Evolutionary conservation across 345 rosid genomes (phyloP), one percentile per base, ranked within the genome.

Genomic region (Chamaenerion angustifolium): DNA sequence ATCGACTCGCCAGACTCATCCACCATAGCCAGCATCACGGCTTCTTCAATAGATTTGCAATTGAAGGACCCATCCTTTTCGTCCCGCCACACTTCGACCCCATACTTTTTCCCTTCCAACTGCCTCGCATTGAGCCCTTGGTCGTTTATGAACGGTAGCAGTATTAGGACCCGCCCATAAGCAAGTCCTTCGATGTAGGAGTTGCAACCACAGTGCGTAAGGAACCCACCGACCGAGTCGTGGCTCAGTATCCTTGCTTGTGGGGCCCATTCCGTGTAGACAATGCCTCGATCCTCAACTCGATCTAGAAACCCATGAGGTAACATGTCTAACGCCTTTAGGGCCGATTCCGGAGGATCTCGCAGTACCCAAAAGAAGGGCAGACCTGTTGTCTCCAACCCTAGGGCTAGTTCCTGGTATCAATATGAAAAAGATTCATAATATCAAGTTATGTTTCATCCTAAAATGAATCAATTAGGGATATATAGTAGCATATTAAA

Each of bases 351-450:
- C 0, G 46, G 51, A 5, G 43, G 62, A 42, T 66, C 62, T 57
- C 67, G 65, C 1, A 76, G 61, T 10, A 58, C 72, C 79, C 79
- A 76, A 0, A 73, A 68, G 58, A 76, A 77, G 8, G 61, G 70
- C 41, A 68, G 50, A 27, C 56, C 56, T 4, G 79, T 68, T 16
- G 31, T 25, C 58, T 77, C 82, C 54, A 74, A 45, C 21, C 75
- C 77, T 0, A 57, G 64, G 11, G 79, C 75, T 11, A 74, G 42
- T 47, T 60, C 67, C 11, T 54, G 51, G 25, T 21, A 21, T 21
- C 25, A 21, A 0, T 21, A 21, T 21, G 25, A 21, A 2, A n/a
- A 21, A 21, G 25, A 21, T 21, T 21, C 25, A 21, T 21, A 21
- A 21, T 21, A 21, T 21, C 25, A 21, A 21, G 25, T 0, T 4